A percentile compares a stretch with the other conserved stretches of the same genome.
These are phyloP conservation scores for Ogataea corticis DNA, from an alignment of 805 yeast species.

Conservation along the genomic window DNA sequence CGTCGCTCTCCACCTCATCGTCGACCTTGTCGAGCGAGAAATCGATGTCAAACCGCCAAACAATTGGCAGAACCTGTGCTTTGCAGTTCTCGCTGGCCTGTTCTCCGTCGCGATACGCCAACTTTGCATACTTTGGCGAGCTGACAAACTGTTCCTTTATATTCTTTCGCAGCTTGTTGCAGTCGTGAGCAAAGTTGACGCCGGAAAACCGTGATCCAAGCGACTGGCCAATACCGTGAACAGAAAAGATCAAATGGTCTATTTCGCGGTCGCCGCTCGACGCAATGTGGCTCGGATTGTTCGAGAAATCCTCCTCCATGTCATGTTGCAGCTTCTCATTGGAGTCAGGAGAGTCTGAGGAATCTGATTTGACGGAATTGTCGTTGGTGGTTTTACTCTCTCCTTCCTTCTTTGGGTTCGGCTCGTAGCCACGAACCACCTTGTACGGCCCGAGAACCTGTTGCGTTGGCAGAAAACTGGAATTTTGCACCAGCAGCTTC, in stretches of 20 bases:
- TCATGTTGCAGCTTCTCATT: slow-evolving; percentile 43
- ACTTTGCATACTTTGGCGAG: slow-evolving; percentile 41
- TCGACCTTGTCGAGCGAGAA: slow-evolving; percentile 50
- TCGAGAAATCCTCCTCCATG: slow-evolving; percentile 50
- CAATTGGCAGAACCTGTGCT: slow-evolving; percentile 83
- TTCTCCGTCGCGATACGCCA: slow-evolving; percentile 36
- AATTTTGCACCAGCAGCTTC: slow-evolving; percentile 29
- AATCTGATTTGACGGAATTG: neutral
- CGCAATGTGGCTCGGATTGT: slow-evolving; percentile 43
- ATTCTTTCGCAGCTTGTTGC: slow-evolving; percentile 61
- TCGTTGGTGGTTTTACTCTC: slow-evolving; percentile 4
- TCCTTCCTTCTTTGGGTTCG: slow-evolving; percentile 6
- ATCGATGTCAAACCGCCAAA: slow-evolving; percentile 83
- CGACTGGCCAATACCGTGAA: slow-evolving; percentile 94
- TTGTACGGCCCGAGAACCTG: slow-evolving; percentile 48
- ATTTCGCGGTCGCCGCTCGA: slow-evolving; percentile 43
- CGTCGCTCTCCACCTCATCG: slow-evolving; percentile 37
- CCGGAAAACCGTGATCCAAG: slow-evolving; percentile 76
- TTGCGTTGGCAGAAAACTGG: slow-evolving; percentile 22
- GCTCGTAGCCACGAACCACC: slow-evolving; percentile 49
- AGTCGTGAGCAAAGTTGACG: slow-evolving; percentile 84
- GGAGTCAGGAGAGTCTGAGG: slow-evolving; percentile 16
- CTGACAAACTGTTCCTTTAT: slow-evolving; percentile 50
- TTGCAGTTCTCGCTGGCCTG: slow-evolving; percentile 45
- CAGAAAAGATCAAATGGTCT: slow-evolving; percentile 70